Conservation (phyloP, 306 rosid genomes). For the Trichosanthes cucumerina region DNA sequence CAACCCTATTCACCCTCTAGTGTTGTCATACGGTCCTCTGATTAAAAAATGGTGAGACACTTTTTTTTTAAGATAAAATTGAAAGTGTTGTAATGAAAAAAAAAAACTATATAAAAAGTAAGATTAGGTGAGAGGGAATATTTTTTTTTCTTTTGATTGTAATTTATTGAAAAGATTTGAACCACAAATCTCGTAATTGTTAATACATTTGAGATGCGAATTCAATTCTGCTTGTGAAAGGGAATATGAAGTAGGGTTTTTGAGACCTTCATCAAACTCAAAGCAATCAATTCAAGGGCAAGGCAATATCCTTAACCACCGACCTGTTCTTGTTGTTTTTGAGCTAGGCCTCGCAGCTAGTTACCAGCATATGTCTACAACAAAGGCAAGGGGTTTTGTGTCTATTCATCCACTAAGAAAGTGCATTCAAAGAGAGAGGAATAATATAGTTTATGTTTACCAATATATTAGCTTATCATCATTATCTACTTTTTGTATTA, state of each 20-base stretch:
- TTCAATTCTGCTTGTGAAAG: too few relatives aligned
- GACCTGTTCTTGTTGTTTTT: not conserved
- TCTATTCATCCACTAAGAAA: not conserved
- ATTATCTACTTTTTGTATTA: too few relatives aligned
- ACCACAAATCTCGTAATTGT: too few relatives aligned
- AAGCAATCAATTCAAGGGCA: not conserved
- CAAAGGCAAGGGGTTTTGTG: not conserved
- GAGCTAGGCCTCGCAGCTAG: not conserved
- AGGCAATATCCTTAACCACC: not conserved
- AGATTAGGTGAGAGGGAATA: not conserved
- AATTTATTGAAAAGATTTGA: too few relatives aligned
- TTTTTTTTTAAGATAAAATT: not conserved
- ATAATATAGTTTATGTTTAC: too few relatives aligned
- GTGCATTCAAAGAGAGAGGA: too few relatives aligned
- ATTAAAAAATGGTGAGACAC: not conserved
- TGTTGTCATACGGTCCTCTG: too few relatives aligned
- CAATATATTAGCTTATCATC: not conserved
- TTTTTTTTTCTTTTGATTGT: too few relatives aligned
- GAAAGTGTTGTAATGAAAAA: not conserved
- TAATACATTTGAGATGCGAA: too few relatives aligned
- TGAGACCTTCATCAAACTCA: not conserved
- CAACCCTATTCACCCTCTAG: too few relatives aligned
- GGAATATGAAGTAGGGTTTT: not conserved
- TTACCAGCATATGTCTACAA: not conserved
- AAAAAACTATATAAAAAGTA: not conserved